Base-by-base conservation (phyloP, 257 asterid genomes). In the Solanum corneliomulleri region DNA sequence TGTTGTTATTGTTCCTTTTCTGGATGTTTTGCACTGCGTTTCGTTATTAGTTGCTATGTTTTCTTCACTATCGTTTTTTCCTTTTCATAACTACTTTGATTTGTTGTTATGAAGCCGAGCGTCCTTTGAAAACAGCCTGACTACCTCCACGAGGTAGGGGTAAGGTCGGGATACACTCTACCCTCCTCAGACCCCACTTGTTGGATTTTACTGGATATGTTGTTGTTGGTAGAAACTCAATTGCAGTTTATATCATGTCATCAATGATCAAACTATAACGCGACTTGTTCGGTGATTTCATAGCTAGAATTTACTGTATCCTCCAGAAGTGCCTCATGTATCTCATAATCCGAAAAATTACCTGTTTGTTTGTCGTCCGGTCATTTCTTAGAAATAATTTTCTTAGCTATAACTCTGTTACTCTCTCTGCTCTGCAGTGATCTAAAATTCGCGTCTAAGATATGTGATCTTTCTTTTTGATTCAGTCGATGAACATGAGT, bases 401-500 rank as follows among this genome's bases (percentile, higher is more conserved):
- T 56, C 3, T 27, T 18, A 27, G 42, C 27, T 80, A 0, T 39
- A 74, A 74, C 20, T 39, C 18, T 16, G 27, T 0, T 47, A 16
- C 16, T 27, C 25, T 45, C 11, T 80, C 42, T 75, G 21, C 12
- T 75, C 58, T 80, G 42, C 42, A 45, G 27, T 80, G 27, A 45
- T 78, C 64, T 78, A 18, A 27, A 45, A 80, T 16, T 47, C 6
- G 27, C 18, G 18, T 81, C 31, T 81, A 81, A 81, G 85, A 31
- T 81, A 29, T 81, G 4, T 3, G 23, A 45, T 45, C 35, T 81
- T 31, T 49, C 18, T 9, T 31, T 49, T 29, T 6, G 7, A 56
- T 74, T 23, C 82, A 93, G 94, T 89, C 75, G 42, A 86, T 87
- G 87, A 86, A 78, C 41, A 96, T 95, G 98, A 92, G 94, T 85